Percentiles rank a stretch among this genome's conserved stretches.
These are phyloP conservation scores for Tremella yokohamensis DNA, from an alignment of 768 basidiomycete species.

Conservation along the genomic window DNA sequence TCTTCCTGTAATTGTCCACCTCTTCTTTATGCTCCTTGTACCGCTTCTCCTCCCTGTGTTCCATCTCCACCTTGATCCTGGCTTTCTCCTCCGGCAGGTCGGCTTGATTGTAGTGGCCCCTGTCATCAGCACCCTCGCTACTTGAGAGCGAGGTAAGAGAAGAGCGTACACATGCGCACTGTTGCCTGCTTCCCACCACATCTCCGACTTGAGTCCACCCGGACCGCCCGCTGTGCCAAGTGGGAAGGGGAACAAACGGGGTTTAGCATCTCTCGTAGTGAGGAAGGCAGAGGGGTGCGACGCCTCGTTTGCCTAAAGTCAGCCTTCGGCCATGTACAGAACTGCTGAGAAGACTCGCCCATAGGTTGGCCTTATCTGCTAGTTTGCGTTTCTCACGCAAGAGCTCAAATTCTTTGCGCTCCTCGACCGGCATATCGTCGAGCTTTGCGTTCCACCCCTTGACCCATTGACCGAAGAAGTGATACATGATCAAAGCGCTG, in stretches of 20 bases:
- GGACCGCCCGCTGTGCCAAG: constrained; percentile 36
- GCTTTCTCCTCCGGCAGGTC: constrained; percentile 35
- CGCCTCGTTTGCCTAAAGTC: neutral
- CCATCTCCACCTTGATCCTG: constrained; percentile 22
- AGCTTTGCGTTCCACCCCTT: neutral
- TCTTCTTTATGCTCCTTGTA: constrained; percentile 29
- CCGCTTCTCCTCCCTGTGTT: constrained; percentile 26
- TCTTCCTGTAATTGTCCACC: constrained; percentile 7
- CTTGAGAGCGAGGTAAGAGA: neutral
- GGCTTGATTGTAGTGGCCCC: constrained; percentile 40
- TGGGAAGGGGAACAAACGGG: constrained; percentile 43
- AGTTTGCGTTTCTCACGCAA: neutral
- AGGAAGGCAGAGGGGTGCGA: constrained; percentile 40
- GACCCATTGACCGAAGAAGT: neutral
- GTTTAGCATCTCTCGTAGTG: constrained; percentile 41
- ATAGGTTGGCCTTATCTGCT: neutral
- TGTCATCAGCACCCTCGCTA: constrained; percentile 5
- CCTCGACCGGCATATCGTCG: neutral
- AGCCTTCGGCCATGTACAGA: neutral
- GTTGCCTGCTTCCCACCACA: constrained; percentile 48
- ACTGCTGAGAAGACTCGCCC: neutral
- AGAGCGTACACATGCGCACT: constrained; percentile 40
- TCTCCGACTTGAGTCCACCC: constrained; percentile 11
- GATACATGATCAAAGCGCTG: constrained; percentile 1
- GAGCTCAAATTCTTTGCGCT: neutral